These are phyloP conservation scores for Nelumbo lutea DNA, from an alignment of 164 flowering plant genomes.

Conservation along the genomic window DNA sequence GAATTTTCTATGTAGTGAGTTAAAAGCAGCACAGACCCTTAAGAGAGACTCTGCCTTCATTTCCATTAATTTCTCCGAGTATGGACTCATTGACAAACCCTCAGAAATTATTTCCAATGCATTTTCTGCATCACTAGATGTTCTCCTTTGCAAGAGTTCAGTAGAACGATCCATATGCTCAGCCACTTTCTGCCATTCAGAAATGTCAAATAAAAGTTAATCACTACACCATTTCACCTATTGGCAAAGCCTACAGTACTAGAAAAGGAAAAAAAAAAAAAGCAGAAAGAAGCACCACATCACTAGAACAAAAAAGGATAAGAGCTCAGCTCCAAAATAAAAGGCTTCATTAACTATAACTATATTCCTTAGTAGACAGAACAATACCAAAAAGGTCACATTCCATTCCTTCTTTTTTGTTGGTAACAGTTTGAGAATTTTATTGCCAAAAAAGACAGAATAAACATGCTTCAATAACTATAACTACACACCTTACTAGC, in stretches of 20 bases:
- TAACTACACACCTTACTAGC: too few species aligned
- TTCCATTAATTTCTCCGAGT: constrained; percentile 66
- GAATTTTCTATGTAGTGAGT: background rate
- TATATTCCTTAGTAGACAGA: too few species aligned
- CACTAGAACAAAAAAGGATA: too few species aligned
- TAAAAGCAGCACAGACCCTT: constrained; percentile 43
- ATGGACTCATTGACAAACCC: constrained; percentile 58
- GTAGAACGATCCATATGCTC: constrained; percentile 33
- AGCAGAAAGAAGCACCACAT: background rate
- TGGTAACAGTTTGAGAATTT: too few species aligned
- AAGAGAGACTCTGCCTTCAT: constrained; percentile 82
- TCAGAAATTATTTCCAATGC: constrained; percentile 51
- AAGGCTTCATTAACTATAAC: too few species aligned
- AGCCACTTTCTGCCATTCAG: constrained; percentile 59
- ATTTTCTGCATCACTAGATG: constrained; percentile 39
- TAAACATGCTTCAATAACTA: too few species aligned
- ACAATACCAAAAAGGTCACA: too few species aligned
- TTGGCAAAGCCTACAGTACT: background rate
- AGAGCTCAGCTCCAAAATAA: too few species aligned
- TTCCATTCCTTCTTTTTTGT: too few species aligned
- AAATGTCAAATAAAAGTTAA: constrained; percentile 12
- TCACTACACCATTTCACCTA: constrained; percentile 2
- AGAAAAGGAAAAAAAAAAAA: background rate
- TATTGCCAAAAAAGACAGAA: too few species aligned
- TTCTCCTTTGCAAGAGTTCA: constrained; percentile 49